Evolutionary conservation across 2,329 filamentous ascomycete species (phyloP).

Genomic region (Colletotrichum sp.): DNA sequence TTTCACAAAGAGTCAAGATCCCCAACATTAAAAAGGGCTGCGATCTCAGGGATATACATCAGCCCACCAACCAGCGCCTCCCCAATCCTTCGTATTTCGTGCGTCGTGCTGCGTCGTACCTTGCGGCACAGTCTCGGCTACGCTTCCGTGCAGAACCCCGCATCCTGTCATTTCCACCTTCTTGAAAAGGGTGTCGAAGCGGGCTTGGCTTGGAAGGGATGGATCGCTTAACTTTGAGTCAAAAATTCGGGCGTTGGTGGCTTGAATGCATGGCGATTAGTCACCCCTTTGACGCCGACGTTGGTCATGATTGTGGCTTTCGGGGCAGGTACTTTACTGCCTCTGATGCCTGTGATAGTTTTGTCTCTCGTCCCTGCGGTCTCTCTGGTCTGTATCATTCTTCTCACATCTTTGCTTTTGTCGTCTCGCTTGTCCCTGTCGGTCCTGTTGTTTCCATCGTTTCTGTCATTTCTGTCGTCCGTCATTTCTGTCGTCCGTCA

Average conservation of each 20-base stretch:
- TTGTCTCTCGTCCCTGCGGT: accelerated
- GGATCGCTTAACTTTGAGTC: neutral
- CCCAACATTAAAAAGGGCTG: neutral
- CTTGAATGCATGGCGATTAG: neutral
- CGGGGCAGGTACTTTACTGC: accelerated
- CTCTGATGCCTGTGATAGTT: neutral
- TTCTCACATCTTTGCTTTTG: accelerated
- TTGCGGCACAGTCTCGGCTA: neutral
- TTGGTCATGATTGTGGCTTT: neutral
- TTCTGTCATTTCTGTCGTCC: neutral
- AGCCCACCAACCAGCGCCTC: neutral
- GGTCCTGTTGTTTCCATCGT: neutral
- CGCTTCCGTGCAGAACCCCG: neutral
- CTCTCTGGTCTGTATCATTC: neutral
- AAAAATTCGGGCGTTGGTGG: neutral
- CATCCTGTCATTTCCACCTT: neutral
- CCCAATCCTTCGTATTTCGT: neutral
- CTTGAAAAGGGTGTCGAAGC: neutral
- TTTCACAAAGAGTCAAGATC: neutral
- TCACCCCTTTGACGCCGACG: neutral
- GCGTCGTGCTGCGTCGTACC: neutral
- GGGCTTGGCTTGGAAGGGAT: neutral
- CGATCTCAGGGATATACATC: neutral
- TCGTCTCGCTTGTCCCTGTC: neutral
- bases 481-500: no score